Evolutionary conservation across 352 stramenopile species (phyloP).

Genomic region (Phytophthora foliorum): DNA sequence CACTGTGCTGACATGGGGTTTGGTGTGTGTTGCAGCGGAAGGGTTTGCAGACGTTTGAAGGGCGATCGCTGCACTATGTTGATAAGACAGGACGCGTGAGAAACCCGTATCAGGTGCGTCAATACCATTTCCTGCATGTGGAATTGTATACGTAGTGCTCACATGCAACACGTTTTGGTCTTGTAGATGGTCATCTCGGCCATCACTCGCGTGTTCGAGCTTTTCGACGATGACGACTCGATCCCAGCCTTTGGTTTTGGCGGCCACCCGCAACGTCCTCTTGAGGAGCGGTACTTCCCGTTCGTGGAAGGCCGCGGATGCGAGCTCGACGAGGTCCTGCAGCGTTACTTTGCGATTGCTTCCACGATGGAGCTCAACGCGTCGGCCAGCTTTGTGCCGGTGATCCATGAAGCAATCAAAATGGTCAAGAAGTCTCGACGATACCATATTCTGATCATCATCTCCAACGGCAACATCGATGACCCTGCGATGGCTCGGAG

Average conservation of each 20-base stretch:
- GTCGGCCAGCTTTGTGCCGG: slow-evolving; percentile 71
- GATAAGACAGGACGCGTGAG: slow-evolving; percentile 55
- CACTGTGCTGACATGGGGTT: slow-evolving; percentile 8
- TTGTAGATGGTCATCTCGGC: slow-evolving; percentile 76
- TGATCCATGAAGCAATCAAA: slow-evolving; percentile 77
- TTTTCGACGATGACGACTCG: slow-evolving; percentile 81
- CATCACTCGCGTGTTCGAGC: slow-evolving; percentile 76
- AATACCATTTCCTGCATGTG: background rate
- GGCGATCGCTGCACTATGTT: slow-evolving; percentile 75
- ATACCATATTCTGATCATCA: slow-evolving; percentile 89
- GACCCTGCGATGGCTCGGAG: slow-evolving; percentile 60
- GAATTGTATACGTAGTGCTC: background rate
- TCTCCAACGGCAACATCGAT: slow-evolving; percentile 81
- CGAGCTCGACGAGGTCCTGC: slow-evolving; percentile 63
- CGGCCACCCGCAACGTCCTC: slow-evolving; percentile 38
- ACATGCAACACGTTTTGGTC: background rate
- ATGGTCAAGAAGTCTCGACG: slow-evolving; percentile 46
- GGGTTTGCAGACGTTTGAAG: slow-evolving; percentile 71
- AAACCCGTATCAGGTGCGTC: slow-evolving; percentile 70
- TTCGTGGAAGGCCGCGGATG: slow-evolving; percentile 56
- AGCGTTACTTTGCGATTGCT: slow-evolving; percentile 71
- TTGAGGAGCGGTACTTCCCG: slow-evolving; percentile 56
- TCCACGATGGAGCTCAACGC: slow-evolving; percentile 71
- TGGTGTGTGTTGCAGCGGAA: slow-evolving; percentile 52
- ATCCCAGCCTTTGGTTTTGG: slow-evolving; percentile 83